A percentile compares a stretch with the other conserved stretches of the same genome.
Conservation (phyloP, 139 green algal genomes). For the Chlorella ohadii region DNA sequence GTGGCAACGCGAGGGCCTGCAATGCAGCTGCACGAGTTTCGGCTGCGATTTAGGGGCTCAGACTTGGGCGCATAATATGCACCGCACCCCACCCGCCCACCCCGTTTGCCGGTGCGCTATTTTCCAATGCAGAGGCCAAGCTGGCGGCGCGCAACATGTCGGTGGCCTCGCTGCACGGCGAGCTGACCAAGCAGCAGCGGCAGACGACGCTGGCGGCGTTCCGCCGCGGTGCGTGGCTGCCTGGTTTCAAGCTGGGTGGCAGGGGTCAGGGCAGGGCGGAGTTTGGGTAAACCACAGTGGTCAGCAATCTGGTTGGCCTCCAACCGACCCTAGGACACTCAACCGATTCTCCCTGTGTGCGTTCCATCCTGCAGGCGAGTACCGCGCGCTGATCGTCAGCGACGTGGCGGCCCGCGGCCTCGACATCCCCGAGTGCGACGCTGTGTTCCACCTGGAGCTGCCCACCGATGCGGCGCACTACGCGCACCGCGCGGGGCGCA, state of each 20-base stretch:
- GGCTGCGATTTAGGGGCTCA: no score
- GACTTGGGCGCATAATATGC: no score
- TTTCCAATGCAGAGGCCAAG: slow-evolving; percentile 79
- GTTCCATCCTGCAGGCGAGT: slow-evolving; percentile 64
- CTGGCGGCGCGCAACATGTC: slow-evolving; percentile 81
- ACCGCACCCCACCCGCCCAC: no score
- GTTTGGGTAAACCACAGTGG: no score
- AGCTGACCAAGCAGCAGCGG: slow-evolving; percentile 82
- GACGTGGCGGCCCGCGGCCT: slow-evolving; percentile 94
- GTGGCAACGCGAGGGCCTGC: no score
- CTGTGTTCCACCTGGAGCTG: slow-evolving; percentile 93
- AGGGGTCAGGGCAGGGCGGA: no score
- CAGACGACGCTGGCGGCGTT: slow-evolving; percentile 77
- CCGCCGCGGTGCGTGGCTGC: slow-evolving; percentile 15
- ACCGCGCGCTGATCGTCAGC: slow-evolving; percentile 84
- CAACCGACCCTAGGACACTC: no score
- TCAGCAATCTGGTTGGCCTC: no score
- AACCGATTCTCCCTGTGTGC: no score
- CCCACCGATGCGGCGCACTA: slow-evolving; percentile 87
- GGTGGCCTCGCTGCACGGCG: slow-evolving; percentile 83
- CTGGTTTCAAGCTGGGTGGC: no score
- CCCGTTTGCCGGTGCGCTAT: no score
- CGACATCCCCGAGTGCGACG: slow-evolving; percentile 89
- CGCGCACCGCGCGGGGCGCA: slow-evolving; percentile 88
- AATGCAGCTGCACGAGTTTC: no score